These are phyloP conservation scores for Colletotrichum sp. DNA, from an alignment of 2,329 filamentous ascomycete species.

Conservation along the genomic window DNA sequence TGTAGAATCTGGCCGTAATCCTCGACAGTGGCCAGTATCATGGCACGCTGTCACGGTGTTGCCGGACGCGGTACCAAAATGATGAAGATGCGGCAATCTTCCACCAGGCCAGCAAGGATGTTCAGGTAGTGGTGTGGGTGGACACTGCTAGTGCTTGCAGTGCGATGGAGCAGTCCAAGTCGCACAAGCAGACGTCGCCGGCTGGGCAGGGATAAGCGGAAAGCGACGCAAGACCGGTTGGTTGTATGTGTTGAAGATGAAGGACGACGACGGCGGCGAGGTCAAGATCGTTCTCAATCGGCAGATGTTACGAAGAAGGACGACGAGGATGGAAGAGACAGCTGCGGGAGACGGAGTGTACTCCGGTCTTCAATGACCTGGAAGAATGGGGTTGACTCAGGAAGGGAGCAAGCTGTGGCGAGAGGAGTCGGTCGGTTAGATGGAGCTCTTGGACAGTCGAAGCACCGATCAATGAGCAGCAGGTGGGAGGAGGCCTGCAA, in stretches of 20 bases:
- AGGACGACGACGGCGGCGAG: not conserved
- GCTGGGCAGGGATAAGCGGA: slow-evolving; percentile 3
- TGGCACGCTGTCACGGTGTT: not conserved
- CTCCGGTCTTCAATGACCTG: not conserved
- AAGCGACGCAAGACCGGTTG: not conserved
- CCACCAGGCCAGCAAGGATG: slow-evolving; percentile 10
- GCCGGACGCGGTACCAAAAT: not conserved
- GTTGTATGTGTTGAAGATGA: not conserved
- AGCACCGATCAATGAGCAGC: not conserved
- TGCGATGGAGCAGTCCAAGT: not conserved
- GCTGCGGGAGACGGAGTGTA: not conserved
- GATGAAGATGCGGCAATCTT: not conserved
- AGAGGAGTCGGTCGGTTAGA: not conserved
- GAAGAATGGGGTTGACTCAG: not conserved
- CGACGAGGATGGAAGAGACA: not conserved
- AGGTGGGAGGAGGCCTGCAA: not conserved
- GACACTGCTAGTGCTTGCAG: slow-evolving; percentile 8
- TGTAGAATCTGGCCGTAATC: not conserved
- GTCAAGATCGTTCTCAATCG: not conserved
- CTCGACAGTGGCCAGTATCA: not conserved
- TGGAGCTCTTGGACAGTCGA: not conserved
- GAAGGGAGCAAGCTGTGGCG: not conserved
- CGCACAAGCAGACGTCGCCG: not conserved
- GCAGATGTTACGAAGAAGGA: not conserved
- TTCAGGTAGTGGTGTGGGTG: slow-evolving; percentile 11